These are phyloP conservation scores for Pycnococcus provasolii DNA, from an alignment of 139 green algal species.

Conservation along the genomic window DNA sequence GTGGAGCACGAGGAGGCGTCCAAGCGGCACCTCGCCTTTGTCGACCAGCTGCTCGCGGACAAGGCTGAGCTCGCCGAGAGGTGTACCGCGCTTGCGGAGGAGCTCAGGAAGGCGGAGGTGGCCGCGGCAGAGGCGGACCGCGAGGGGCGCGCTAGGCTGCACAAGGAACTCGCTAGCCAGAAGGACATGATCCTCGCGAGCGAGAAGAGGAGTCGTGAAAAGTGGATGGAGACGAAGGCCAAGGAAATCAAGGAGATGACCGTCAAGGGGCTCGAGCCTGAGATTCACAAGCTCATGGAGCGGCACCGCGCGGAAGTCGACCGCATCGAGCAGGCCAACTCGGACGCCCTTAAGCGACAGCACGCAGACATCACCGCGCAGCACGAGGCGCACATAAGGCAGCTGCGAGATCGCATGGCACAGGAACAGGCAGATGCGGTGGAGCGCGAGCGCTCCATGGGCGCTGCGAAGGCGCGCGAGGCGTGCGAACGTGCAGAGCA, in stretches of 20 bases:
- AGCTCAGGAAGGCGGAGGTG: slow-evolving; percentile 5
- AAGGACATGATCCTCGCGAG: neutral
- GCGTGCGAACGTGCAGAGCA: slow-evolving; percentile 39
- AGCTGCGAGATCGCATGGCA: slow-evolving; percentile 9
- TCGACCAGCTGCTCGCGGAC: slow-evolving; percentile 27
- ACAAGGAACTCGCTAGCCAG: neutral
- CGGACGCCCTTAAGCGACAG: slow-evolving; percentile 38
- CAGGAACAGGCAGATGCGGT: slow-evolving; percentile 41
- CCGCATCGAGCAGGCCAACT: slow-evolving; percentile 41
- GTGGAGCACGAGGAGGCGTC: slow-evolving; percentile 9
- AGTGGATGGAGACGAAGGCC: slow-evolving; percentile 46
- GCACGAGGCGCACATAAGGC: slow-evolving; percentile 13
- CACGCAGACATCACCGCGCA: slow-evolving; percentile 35
- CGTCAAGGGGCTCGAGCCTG: slow-evolving; percentile 42
- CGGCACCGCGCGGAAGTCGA: slow-evolving; percentile 40
- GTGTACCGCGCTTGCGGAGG: slow-evolving; percentile 9
- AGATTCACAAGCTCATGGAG: slow-evolving; percentile 42
- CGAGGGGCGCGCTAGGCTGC: neutral
- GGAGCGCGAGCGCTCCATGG: slow-evolving; percentile 37
- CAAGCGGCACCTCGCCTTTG: slow-evolving; percentile 18
- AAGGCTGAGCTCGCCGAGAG: slow-evolving; percentile 22
- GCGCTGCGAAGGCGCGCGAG: slow-evolving; percentile 32
- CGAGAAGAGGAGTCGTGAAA: slow-evolving; percentile 24
- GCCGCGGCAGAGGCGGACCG: neutral
- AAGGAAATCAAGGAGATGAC: slow-evolving; percentile 54